Conservation (phyloP, 1,139 yeast genomes). For the Nakaseomyces sp. region DNA sequence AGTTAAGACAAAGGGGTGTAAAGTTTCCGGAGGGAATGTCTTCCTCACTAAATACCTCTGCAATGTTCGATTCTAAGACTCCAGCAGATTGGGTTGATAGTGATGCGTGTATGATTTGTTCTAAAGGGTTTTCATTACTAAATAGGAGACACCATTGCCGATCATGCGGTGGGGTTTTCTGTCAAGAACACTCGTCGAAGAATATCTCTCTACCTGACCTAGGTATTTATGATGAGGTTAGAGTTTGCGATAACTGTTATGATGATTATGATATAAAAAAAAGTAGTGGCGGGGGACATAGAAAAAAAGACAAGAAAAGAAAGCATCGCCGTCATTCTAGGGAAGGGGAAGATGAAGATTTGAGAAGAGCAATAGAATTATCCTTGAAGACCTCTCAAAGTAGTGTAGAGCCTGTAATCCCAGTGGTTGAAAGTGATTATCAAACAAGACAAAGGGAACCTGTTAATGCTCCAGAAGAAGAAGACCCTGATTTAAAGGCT, state of each 20-base stretch:
- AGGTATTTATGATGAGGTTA: slow-evolving; percentile 81
- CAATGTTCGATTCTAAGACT: slow-evolving; percentile 72
- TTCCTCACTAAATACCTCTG: slow-evolving; percentile 26
- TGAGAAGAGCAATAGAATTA: slow-evolving; percentile 67
- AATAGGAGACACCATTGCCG: slow-evolving; percentile 95
- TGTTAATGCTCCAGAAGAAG: slow-evolving; percentile 38
- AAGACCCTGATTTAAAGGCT: slow-evolving; percentile 84
- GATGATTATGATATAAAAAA: slow-evolving; percentile 42
- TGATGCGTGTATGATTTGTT: slow-evolving; percentile 92
- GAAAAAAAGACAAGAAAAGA: slow-evolving; percentile 23
- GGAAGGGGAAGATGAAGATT: slow-evolving; percentile 62
- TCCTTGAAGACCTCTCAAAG: slow-evolving; percentile 53
- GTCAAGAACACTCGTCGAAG: slow-evolving; percentile 74
- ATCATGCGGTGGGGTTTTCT: slow-evolving; percentile 92
- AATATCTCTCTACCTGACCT: slow-evolving; percentile 64
- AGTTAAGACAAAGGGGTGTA: slow-evolving; percentile 54
- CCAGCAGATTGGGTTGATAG: slow-evolving; percentile 99
- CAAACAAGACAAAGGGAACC: slow-evolving; percentile 9
- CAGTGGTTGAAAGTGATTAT: slow-evolving; percentile 14
- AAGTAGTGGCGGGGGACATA: slow-evolving; percentile 24
- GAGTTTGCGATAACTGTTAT: slow-evolving; percentile 89
- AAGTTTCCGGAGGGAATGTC: slow-evolving; percentile 50
- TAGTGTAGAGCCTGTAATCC: slow-evolving; percentile 22
- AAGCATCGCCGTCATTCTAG: slow-evolving; percentile 8
- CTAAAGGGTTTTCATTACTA: slow-evolving; percentile 65